phyloP scores from a whole-genome alignment of 1,139 yeast genomes.

The Blastobotrys proliferans region DNA sequence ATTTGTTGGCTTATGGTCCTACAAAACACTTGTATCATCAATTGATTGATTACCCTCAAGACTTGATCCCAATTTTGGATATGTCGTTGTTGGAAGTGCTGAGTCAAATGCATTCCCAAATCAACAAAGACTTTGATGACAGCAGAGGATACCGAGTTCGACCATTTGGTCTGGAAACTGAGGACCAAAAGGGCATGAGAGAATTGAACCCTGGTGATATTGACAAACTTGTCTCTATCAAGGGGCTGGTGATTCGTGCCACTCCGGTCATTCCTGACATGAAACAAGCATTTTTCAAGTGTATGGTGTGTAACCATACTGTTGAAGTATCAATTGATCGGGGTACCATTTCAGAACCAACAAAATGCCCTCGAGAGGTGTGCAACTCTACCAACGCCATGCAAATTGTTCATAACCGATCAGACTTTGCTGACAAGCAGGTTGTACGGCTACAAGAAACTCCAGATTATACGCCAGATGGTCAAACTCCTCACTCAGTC shows the following conservation, averaged over 20 bases:
- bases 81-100: conserved; percentile 89
- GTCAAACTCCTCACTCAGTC: conserved; percentile 97
- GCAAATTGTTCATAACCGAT: conserved; percentile 87
- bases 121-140: conserved; percentile 48
- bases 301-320: conserved; percentile 93
- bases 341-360: conserved; percentile 91
- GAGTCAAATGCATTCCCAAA: conserved; percentile 55
- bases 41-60: conserved; percentile 89
- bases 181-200: conserved; percentile 77
- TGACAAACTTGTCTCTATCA: conserved; percentile 85
- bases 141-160: conserved; percentile 80
- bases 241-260: conserved; percentile 85
- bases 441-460: conserved; percentile 93
- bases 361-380: conserved; percentile 81
- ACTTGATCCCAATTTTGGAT: conserved; percentile 96
- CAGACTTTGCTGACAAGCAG: conserved; percentile 92
- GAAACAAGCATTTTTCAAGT: conserved; percentile 95
- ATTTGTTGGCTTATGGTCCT: conserved; percentile 69
- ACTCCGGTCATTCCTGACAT: conserved; percentile 95
- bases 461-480: conserved; percentile 97
- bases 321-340: conserved; percentile 89
- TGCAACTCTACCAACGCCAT: conserved; percentile 87
- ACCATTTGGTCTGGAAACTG: conserved; percentile 59
- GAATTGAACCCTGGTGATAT: conserved; percentile 94
- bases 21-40: conserved; percentile 81